A percentile compares a stretch with the other conserved stretches of the same genome.
Conservation (phyloP, 768 basidiomycete genomes). For the Trametes cingulata region DNA sequence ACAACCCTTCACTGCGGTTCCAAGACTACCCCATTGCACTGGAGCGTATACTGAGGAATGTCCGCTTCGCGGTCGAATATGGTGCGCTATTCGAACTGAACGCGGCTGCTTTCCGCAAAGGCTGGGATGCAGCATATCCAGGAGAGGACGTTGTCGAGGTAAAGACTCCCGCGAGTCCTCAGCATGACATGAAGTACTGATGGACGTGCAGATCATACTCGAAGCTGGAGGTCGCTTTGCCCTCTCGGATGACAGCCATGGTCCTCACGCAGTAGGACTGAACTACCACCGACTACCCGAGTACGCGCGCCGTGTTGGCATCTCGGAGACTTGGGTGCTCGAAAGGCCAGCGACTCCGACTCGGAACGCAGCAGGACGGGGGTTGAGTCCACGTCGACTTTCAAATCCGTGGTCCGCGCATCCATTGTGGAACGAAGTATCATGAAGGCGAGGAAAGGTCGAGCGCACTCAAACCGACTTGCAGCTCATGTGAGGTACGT, state of each 20-base stretch:
- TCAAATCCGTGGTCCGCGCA: constrained; percentile 60
- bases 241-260: constrained; percentile 96
- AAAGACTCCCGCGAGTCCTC: constrained; percentile 31
- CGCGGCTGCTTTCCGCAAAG: constrained; percentile 89
- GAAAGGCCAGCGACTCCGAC: constrained; percentile 35
- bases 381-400: constrained; percentile 44
- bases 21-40: constrained; percentile 59
- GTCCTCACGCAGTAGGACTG: constrained; percentile 81
- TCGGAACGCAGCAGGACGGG: constrained; percentile 47
- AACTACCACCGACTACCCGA: constrained; percentile 70
- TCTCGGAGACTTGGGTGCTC: constrained; percentile 69
- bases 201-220: constrained; percentile 60
- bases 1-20: constrained; percentile 62
- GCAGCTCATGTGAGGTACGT: too few relatives aligned
- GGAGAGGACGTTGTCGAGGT: constrained; percentile 76
- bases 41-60: constrained; percentile 71
- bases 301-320: constrained; percentile 63
- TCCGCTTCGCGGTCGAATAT: constrained; percentile 69
- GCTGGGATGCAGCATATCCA: constrained; percentile 86
- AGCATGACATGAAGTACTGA: not conserved
- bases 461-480: too few relatives aligned
- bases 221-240: constrained; percentile 69
- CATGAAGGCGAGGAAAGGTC: too few relatives aligned
- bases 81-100: constrained; percentile 94
- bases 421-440: constrained; percentile 49